Evolutionary conservation across 2,329 filamentous ascomycete species (phyloP).

Genomic region (Leptographium flavum): DNA sequence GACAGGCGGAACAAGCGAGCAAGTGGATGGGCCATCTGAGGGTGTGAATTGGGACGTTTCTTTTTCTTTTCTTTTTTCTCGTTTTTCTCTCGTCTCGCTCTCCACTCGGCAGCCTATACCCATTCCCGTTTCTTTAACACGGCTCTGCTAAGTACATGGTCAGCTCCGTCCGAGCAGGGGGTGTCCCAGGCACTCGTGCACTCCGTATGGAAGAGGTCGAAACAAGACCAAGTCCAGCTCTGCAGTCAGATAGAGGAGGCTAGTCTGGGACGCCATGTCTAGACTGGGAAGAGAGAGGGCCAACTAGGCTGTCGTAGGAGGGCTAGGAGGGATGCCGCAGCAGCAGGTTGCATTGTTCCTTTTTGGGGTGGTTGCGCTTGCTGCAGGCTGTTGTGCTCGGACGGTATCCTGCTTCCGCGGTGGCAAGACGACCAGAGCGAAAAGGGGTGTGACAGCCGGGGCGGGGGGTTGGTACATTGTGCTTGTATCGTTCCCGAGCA

Average conservation of each 20-base stretch:
- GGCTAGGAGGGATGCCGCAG: not conserved
- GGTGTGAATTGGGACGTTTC: not conserved
- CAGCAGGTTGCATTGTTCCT: not conserved
- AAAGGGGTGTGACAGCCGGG: not conserved
- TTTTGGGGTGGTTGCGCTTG: not conserved
- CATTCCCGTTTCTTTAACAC: not conserved
- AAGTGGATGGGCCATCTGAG: not conserved
- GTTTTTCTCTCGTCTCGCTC: not conserved
- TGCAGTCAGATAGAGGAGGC: not conserved
- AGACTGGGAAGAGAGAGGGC: not conserved
- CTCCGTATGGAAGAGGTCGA: not conserved
- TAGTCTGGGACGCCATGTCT: not conserved
- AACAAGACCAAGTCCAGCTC: not conserved
- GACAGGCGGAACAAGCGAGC: not conserved
- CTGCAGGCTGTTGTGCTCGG: not conserved
- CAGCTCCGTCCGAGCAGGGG: not conserved
- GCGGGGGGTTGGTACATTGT: no score
- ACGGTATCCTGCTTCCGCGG: not conserved
- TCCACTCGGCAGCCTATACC: not conserved
- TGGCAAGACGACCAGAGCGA: not conserved
- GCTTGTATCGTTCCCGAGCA: not conserved
- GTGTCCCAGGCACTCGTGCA: not conserved
- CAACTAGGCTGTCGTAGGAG: no score
- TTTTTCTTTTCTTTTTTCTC: not conserved
- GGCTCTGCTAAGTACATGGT: not conserved